Conservation (phyloP, 345 rosid genomes). For the Acer saccharum region DNA sequence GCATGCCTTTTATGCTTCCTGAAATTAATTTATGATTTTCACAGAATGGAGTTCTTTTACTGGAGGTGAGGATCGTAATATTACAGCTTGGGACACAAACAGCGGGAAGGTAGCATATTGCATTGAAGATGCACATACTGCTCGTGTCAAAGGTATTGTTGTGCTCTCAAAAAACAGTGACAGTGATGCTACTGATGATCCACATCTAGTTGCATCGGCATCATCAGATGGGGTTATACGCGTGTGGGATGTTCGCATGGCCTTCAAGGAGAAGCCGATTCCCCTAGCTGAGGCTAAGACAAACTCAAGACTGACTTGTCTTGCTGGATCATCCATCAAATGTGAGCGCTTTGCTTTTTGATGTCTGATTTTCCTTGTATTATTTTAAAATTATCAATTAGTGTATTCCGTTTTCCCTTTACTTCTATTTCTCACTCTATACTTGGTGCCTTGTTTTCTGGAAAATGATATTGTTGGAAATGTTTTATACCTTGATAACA, state of each 20-base stretch:
- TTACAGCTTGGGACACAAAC: slow-evolving; percentile 90
- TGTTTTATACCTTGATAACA: not conserved
- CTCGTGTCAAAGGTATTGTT: slow-evolving; percentile 87
- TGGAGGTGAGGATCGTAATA: slow-evolving; percentile 83
- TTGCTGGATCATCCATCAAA: slow-evolving; percentile 77
- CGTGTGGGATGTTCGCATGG: slow-evolving; percentile 92
- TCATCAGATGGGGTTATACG: slow-evolving; percentile 91
- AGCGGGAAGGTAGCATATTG: slow-evolving; percentile 77
- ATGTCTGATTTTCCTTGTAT: slow-evolving; percentile 7
- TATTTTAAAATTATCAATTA: not conserved
- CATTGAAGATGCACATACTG: slow-evolving; percentile 74
- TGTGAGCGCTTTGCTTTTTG: slow-evolving; percentile 44
- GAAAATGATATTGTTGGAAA: not conserved
- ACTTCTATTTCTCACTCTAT: not conserved
- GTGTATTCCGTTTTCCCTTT: not conserved
- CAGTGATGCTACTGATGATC: slow-evolving; percentile 50
- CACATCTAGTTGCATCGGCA: slow-evolving; percentile 76
- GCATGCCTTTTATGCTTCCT: not conserved
- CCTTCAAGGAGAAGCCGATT: slow-evolving; percentile 57
- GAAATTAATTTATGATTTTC: slow-evolving; percentile 14
- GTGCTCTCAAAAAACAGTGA: slow-evolving; percentile 55
- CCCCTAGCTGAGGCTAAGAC: slow-evolving; percentile 83
- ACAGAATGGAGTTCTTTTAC: slow-evolving; percentile 76
- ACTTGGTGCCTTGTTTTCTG: not conserved
- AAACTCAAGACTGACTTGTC: slow-evolving; percentile 90